Evolutionary conservation across 257 asterid species (phyloP).

Genomic region (Solanum neorickii): DNA sequence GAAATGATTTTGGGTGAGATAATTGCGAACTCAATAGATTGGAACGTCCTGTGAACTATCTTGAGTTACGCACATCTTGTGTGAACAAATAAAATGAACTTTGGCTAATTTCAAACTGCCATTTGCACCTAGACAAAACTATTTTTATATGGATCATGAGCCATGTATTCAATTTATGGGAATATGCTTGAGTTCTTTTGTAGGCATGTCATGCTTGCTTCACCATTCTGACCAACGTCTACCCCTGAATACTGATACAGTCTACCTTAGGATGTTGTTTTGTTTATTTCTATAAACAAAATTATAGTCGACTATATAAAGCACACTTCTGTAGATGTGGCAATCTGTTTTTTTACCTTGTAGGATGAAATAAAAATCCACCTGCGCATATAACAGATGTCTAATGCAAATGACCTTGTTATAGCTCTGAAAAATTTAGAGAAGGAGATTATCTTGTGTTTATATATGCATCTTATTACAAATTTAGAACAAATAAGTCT

Average conservation of each 20-base stretch:
- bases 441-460: background rate
- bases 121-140: background rate
- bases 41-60: background rate
- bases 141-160: background rate
- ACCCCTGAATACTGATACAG: background rate
- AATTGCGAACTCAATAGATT: background rate
- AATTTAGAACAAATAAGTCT: background rate
- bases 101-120: background rate
- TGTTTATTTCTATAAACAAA: background rate
- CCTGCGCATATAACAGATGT: background rate
- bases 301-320: background rate
- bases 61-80: background rate
- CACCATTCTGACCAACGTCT: background rate
- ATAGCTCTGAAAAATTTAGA: background rate
- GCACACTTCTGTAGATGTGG: background rate
- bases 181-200: background rate
- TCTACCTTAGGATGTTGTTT: background rate
- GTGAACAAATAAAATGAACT: background rate
- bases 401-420: background rate
- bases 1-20: background rate
- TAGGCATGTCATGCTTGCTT: background rate
- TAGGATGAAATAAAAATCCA: background rate
- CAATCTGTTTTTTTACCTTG: background rate
- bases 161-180: background rate
- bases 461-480: background rate